Base-by-base conservation (phyloP, 306 rosid species). In the Vigna angularis region DNA sequence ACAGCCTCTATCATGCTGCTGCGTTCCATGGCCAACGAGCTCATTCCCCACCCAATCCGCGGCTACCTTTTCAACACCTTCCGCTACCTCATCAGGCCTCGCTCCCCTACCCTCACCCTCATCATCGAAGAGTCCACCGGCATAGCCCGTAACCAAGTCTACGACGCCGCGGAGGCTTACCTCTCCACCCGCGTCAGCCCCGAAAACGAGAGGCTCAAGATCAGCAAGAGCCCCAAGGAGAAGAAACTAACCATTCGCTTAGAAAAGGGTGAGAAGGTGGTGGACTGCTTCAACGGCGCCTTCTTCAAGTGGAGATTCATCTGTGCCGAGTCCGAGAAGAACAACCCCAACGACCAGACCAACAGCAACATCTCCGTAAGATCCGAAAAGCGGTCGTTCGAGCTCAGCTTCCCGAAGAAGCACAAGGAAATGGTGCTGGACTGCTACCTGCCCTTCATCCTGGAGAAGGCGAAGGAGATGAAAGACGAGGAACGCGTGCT, bases 21-120 rank as follows among this genome's bases (percentile, higher is more conserved):
- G 0, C 85, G 96, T 24, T 87, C 98, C 78, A 79, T 94, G 93
- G 88, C 91, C 57, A 86, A 89, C 58, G 96, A 94, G 3, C 64
- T 94, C 77, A 48, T 94, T 3, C 98, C 98, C 14, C 86, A 81
- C 3, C 94, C 96, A 0, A 14, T 91, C 17, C 89, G 96, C 6
- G 76, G 78, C 44, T 86, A 88, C 82, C 80, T 91, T 17, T 9
- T 24, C 26, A 76, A 83, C 8, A 52, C 88, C 6, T 16, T 94
- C 51, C 85, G 77, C 18, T 83, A 81, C 86, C 17, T 92, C 32
- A 72, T 92, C 80, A 88, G 85, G 64, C 70, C 85, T 3, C 78
- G 67, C 11, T 78, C 93, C n/a, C 22, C 84, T 1, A 15, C n/a
- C 2, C 89, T 94, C 83, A 92, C 97, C 10, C 91, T 94, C 1